Evolutionary conservation across 2,329 filamentous ascomycete species (phyloP), one percentile per base, ranked within the genome.

Genomic region (Chalara sp.): DNA sequence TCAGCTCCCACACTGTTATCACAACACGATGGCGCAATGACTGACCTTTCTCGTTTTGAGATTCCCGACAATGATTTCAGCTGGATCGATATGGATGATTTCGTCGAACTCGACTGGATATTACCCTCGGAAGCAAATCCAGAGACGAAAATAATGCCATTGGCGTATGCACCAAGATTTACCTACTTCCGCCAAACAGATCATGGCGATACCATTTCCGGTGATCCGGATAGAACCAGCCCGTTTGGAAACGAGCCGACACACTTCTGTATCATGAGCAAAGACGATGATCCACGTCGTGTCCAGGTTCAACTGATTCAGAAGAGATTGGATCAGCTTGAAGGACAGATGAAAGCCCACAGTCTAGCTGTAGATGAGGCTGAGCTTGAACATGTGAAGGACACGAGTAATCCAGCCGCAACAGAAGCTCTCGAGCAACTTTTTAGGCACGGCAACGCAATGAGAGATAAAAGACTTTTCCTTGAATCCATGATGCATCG

Each of bases 41-140:
- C 80, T 3, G 86, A 92, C 65, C 75, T 96, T 46, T 95, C 91
- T 0, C 85, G 86, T 48, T 99, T 99, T 65, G 92, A 85, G 0
- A 99, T 99, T 46, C 92, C 93, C 0, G 93, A 99, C 66, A 88
- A 95, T 49, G 93, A 99, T 63, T 84, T 90, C 59, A 90, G 86
- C 50, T 99, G 93, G 93, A 91, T 99, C 56, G 93, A 99, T 63
- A 97, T 99, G 90, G 93, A 99, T 65, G 93, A 99, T 66, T 99
- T 99, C 68, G 91, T 99, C 32, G 93, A 99, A 67, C 73, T 99
- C 28, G 95, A 96, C 65, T 97, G 92, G 92, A 91, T 96, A 49
- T 71, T 96, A 29, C 92, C 92, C 0, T 86, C 89, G 11, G 89
- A 95, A 63, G 82, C 86, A 32, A 95, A 96, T 58, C 91, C 92